Percentiles rank a stretch among this genome's conserved stretches.
phyloP scores from a whole-genome alignment of 1,284 basidiomycete genomes.

The Marasmius oreades region DNA sequence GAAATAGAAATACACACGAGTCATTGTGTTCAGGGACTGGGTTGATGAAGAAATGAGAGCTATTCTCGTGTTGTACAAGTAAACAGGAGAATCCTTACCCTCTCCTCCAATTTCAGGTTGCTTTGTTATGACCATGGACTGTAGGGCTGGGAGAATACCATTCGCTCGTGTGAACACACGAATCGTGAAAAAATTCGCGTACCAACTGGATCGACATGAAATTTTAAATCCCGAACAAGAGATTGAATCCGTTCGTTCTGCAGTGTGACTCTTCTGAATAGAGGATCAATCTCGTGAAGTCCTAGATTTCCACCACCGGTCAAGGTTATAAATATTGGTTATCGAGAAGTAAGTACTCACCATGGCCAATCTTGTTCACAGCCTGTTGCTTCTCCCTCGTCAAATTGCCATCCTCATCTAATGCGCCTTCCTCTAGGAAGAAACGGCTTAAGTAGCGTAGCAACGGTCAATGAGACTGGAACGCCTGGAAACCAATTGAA shows the following conservation, averaged over 20 bases:
- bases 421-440: slow-evolving; percentile 84
- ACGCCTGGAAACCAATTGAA: background rate
- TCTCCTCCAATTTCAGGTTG: slow-evolving; percentile 86
- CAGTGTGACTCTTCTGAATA: slow-evolving; percentile 75
- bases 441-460: slow-evolving; percentile 47
- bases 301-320: slow-evolving; percentile 34
- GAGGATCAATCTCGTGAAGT: slow-evolving; percentile 81
- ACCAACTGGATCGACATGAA: slow-evolving; percentile 84
- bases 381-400: slow-evolving; percentile 74
- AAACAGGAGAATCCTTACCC: slow-evolving; percentile 46
- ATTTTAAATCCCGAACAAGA: slow-evolving; percentile 72
- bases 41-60: background rate
- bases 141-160: slow-evolving; percentile 55
- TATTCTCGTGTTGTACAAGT: slow-evolving; percentile 3
- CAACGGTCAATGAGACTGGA: background rate
- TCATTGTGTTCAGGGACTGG: slow-evolving; percentile 77
- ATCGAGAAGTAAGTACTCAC: slow-evolving; percentile 30
- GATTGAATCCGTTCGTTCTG: slow-evolving; percentile 66
- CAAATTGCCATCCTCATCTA: slow-evolving; percentile 60
- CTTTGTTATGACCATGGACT: slow-evolving; percentile 95
- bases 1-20: slow-evolving; percentile 50
- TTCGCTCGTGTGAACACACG: background rate
- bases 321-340: background rate
- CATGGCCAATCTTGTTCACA: slow-evolving; percentile 85
- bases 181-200: slow-evolving; percentile 12